Percentiles rank a stretch among this genome's conserved stretches.
These are phyloP conservation scores for Gossypium mustelinum DNA, from an alignment of 345 rosid genomes.

Conservation along the genomic window DNA sequence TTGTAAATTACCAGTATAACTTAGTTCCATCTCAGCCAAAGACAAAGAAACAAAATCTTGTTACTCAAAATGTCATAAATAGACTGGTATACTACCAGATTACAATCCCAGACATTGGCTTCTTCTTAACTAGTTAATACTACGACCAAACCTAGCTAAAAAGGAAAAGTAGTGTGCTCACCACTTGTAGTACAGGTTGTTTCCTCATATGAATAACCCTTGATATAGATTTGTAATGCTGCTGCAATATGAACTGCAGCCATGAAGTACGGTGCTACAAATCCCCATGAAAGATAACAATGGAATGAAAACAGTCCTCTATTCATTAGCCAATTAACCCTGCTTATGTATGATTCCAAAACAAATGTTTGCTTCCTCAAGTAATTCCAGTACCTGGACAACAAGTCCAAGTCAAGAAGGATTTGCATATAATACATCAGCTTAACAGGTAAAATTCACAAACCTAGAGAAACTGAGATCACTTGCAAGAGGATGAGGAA, in stretches of 20 bases:
- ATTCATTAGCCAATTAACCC: constrained; percentile 90
- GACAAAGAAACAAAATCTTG: not conserved
- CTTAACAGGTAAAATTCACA: constrained; percentile 17
- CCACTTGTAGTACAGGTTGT: constrained; percentile 54
- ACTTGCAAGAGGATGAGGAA: constrained; percentile 93
- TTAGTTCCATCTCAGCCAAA: not conserved
- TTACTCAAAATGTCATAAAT: not conserved
- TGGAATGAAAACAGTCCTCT: constrained; percentile 76
- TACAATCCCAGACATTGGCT: constrained; percentile 3
- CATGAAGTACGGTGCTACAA: constrained; percentile 83
- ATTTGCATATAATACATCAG: constrained; percentile 11
- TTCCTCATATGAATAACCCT: constrained; percentile 63
- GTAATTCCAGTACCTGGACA: constrained; percentile 92
- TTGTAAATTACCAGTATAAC: not conserved
- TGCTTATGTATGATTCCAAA: constrained; percentile 82
- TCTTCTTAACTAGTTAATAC: constrained; percentile 6
- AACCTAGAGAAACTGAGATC: constrained; percentile 96
- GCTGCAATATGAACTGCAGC: constrained; percentile 72
- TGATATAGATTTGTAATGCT: constrained; percentile 60
- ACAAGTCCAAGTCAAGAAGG: constrained; percentile 16
- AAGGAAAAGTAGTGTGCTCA: constrained; percentile 43
- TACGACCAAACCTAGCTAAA: constrained; percentile 5
- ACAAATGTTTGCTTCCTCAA: constrained; percentile 99
- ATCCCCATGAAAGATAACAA: constrained; percentile 96
- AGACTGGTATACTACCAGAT: not conserved